Conservation (phyloP, 2,329 filamentous ascomycete species). For the Alternaria sp. region DNA sequence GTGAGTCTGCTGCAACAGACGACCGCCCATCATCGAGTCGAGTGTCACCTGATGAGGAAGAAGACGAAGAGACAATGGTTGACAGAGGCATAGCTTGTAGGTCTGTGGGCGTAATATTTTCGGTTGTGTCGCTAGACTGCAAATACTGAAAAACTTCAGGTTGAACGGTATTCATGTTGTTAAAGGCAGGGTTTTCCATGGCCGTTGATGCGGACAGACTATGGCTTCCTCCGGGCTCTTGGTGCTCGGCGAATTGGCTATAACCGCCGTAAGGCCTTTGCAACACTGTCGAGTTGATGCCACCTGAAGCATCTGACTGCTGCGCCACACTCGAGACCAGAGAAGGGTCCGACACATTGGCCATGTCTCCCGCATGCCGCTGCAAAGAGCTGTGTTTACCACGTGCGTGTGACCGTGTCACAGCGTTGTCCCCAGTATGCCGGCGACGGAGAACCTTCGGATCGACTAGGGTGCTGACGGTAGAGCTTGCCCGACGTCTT, state of each 20-base stretch:
- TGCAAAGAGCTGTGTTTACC: conserved; percentile 47
- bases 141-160: conserved; percentile 46
- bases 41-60: conserved; percentile 30
- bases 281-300: conserved; percentile 58
- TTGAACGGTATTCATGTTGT: conserved; percentile 31
- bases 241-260: conserved; percentile 34
- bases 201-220: conserved; percentile 25
- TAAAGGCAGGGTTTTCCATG: conserved; percentile 22
- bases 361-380: conserved; percentile 42
- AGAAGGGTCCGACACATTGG: conserved; percentile 52
- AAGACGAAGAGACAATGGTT: conserved; percentile 34
- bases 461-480: conserved; percentile 29
- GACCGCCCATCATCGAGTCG: conserved; percentile 32
- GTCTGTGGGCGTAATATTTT: conserved; percentile 21
- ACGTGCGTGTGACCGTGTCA: conserved; percentile 42
- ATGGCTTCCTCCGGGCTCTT: conserved; percentile 25
- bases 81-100: conserved; percentile 27
- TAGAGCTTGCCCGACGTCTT: conserved; percentile 35
- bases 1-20: conserved; percentile 36
- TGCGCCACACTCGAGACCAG: conserved; percentile 55
- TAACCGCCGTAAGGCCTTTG: conserved; percentile 55
- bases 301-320: conserved; percentile 53
- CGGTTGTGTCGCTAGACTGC: conserved; percentile 23
- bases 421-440: conserved; percentile 31
- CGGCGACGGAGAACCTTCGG: conserved; percentile 30